phyloP scores from a whole-genome alignment of 164 flowering plant genomes.

The Malania oleifera region DNA sequence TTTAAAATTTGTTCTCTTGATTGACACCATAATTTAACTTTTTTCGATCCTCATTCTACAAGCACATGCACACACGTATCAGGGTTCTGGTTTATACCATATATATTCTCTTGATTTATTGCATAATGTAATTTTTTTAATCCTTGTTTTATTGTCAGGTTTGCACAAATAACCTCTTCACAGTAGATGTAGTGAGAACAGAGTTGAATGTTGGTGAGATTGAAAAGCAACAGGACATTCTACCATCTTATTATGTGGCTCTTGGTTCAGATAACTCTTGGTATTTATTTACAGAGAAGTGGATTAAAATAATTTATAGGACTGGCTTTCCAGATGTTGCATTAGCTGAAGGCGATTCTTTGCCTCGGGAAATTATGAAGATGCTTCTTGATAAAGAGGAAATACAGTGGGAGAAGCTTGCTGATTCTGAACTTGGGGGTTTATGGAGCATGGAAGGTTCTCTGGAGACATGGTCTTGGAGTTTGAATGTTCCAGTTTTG shows the following conservation, averaged over 20 bases:
- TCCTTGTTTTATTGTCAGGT: conserved; percentile 27
- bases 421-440: conserved; percentile 70
- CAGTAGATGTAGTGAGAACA: conserved; percentile 14
- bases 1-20: not conserved
- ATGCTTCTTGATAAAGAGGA: conserved; percentile 63
- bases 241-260: conserved; percentile 71
- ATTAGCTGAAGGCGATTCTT: conserved; percentile 67
- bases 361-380: conserved; percentile 73
- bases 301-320: conserved; percentile 69
- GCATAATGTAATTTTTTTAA: not conserved
- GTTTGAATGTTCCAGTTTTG: conserved; percentile 87
- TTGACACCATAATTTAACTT: conserved; percentile 3
- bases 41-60: no score
- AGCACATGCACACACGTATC: no score
- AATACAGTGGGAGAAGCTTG: conserved; percentile 70
- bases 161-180: conserved; percentile 30
- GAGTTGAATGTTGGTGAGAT: conserved; percentile 19
- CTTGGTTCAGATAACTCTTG: conserved; percentile 94
- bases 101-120: not conserved
- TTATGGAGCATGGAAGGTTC: conserved; percentile 89
- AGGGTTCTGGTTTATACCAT: no score
- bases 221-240: conserved; percentile 20
- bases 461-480: conserved; percentile 97
- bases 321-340: conserved; percentile 82
- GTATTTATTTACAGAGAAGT: conserved; percentile 88